Evolutionary conservation across 2,329 filamentous ascomycete genomes (phyloP).

Genomic region (Aspergillus amoenus): DNA sequence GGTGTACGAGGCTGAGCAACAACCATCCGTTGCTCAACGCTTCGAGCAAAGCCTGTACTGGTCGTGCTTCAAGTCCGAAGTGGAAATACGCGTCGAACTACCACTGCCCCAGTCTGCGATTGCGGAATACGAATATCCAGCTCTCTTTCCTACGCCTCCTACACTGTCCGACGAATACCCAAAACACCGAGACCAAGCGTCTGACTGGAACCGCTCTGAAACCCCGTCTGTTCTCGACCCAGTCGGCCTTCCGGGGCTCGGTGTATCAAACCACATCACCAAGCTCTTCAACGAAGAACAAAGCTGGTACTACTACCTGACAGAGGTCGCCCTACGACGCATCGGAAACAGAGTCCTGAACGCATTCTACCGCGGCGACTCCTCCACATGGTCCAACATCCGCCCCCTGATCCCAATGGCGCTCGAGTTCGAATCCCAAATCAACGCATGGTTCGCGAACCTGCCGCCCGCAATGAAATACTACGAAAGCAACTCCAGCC

Average conservation of each 20-base stretch:
- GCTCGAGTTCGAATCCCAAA: not conserved
- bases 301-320: not conserved
- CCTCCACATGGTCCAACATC: not conserved
- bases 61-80: not conserved
- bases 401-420: not conserved
- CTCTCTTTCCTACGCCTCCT: not conserved
- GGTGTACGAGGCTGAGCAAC: not conserved
- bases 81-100: not conserved
- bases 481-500: not conserved
- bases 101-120: not conserved
- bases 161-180: not conserved
- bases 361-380: not conserved
- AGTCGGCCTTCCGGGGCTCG: not conserved
- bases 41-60: not conserved
- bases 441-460: not conserved
- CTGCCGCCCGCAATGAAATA: not conserved
- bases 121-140: not conserved
- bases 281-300: not conserved
- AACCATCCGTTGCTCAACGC: not conserved
- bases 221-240: not conserved
- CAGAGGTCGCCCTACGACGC: not conserved
- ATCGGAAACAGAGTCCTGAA: not conserved
- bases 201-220: not conserved
- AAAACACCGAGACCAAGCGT: not conserved
- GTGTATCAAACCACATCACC: not conserved